A percentile compares a stretch with the other conserved stretches of the same genome.
These are phyloP conservation scores for Thalia dealbata DNA, from an alignment of 176 grass and related monocot genomes.

Conservation along the genomic window DNA sequence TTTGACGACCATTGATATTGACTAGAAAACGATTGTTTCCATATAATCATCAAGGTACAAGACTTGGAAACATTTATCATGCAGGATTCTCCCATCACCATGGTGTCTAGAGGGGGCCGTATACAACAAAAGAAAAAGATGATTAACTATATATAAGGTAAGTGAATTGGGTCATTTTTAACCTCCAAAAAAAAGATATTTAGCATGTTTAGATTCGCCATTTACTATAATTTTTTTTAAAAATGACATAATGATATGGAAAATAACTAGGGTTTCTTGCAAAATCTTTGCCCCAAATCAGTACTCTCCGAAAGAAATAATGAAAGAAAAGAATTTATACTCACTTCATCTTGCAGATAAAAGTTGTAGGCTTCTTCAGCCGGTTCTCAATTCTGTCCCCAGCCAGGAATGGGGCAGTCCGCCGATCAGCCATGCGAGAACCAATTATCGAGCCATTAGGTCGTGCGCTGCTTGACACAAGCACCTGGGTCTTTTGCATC, in stretches of 20 bases:
- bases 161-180: neutral
- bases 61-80: neutral
- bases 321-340: conserved; percentile 5
- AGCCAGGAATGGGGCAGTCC: conserved; percentile 19
- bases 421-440: conserved; percentile 20
- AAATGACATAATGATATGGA: neutral
- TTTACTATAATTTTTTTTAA: too few species aligned
- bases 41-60: neutral
- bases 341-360: conserved; percentile 79
- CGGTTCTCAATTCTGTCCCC: conserved; percentile 69
- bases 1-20: neutral
- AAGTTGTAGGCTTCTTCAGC: conserved; percentile 89
- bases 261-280: neutral
- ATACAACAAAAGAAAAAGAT: neutral
- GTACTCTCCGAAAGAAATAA: neutral
- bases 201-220: neutral
- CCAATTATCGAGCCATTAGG: conserved; percentile 22
- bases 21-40: neutral
- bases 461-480: neutral
- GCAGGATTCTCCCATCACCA: neutral
- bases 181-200: neutral
- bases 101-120: too few species aligned
- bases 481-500: conserved; percentile 69
- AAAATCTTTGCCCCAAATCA: neutral
- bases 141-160: neutral